Evolutionary conservation across 2,329 filamentous ascomycete genomes (phyloP).

Genomic region (Colletotrichum agaves): DNA sequence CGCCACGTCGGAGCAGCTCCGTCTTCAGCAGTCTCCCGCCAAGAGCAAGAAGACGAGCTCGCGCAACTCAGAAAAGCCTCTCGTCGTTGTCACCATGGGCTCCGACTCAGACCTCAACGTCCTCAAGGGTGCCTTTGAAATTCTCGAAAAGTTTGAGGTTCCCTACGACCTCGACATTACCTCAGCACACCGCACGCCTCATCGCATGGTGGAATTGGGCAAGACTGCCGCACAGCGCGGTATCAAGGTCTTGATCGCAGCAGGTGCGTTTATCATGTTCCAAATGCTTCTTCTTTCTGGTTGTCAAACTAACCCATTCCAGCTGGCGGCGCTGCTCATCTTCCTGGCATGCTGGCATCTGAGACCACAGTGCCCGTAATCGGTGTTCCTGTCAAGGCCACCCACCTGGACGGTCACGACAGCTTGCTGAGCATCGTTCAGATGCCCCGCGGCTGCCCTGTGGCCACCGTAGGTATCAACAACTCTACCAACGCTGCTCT

Average conservation of each 20-base stretch:
- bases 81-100: conserved; percentile 85
- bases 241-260: conserved; percentile 79
- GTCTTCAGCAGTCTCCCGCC: conserved; percentile 43
- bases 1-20: conserved; percentile 51
- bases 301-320: background rate
- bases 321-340: conserved; percentile 77
- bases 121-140: conserved; percentile 72
- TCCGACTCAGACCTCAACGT: conserved; percentile 81
- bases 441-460: conserved; percentile 80
- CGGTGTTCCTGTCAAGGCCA: conserved; percentile 81
- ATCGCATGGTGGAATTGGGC: conserved; percentile 75
- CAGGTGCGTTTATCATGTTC: conserved; percentile 42
- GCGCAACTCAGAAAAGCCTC: conserved; percentile 54
- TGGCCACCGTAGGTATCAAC: conserved; percentile 82
- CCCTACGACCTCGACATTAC: conserved; percentile 80
- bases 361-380: conserved; percentile 80
- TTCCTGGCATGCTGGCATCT: conserved; percentile 80
- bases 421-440: conserved; percentile 79
- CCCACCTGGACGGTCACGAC: conserved; percentile 77
- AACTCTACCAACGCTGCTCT: conserved; percentile 83
- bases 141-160: conserved; percentile 76
- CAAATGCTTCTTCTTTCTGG: background rate
- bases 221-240: conserved; percentile 71
- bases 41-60: conserved; percentile 38
- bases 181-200: conserved; percentile 80